Evolutionary conservation across 108 stramenopile species (phyloP).

Genomic region (Pseudonitzschia delicatissima): DNA sequence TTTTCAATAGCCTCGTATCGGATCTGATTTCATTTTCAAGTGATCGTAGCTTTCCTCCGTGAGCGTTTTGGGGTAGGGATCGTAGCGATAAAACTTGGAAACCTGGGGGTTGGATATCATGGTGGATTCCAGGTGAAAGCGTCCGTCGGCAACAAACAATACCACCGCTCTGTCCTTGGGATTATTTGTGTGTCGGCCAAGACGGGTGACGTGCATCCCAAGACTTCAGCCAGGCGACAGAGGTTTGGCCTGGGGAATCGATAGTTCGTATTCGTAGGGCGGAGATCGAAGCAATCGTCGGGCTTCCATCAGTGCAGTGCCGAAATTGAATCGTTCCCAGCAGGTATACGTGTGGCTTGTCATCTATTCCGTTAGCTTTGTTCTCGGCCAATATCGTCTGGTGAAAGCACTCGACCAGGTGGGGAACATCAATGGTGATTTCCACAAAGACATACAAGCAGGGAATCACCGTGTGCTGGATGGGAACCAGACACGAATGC

Average conservation of each 20-base stretch:
- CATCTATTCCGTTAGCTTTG: background rate
- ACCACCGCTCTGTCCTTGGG: conserved; percentile 41
- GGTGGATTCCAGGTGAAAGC: conserved; percentile 97
- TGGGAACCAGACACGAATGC: conserved; percentile 96
- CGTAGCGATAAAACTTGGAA: conserved; percentile 83
- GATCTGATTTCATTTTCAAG: conserved; percentile 75
- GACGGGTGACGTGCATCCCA: conserved; percentile 96
- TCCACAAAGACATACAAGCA: conserved; percentile 98
- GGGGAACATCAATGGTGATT: conserved; percentile 88
- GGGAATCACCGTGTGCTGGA: conserved; percentile 82
- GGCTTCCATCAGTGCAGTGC: conserved; percentile 80
- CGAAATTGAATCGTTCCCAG: conserved; percentile 90
- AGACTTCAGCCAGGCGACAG: conserved; percentile 90
- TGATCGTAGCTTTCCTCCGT: conserved; percentile 92
- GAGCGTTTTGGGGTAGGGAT: conserved; percentile 93
- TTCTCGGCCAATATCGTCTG: conserved; percentile 34
- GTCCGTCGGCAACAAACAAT: conserved; percentile 96
- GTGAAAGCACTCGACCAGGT: conserved; percentile 80
- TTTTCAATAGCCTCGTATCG: conserved; percentile 63
- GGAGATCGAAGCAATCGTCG: conserved; percentile 29
- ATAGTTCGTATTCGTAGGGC: conserved; percentile 25
- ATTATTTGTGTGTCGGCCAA: conserved; percentile 30
- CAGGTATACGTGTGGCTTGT: conserved; percentile 24
- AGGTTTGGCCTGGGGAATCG: conserved; percentile 89
- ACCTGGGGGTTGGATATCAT: conserved; percentile 96